A percentile compares a stretch with the other conserved stretches of the same genome.
Conservation (phyloP, 176 grass and related monocot species). For the Zoysia pacifica region DNA sequence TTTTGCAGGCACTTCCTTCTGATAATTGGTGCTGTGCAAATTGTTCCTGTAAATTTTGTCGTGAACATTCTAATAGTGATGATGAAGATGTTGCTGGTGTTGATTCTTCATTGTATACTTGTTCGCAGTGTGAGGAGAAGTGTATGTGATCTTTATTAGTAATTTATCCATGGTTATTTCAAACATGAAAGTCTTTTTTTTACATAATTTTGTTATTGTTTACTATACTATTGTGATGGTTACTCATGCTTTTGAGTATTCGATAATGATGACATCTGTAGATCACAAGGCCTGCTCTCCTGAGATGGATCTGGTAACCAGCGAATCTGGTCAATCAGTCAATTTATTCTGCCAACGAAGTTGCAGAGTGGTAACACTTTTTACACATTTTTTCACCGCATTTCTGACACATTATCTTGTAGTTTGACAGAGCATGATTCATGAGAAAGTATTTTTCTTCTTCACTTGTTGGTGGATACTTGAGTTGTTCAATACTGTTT, state of each 20-base stretch:
- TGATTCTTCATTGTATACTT: conserved; percentile 61
- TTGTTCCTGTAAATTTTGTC: conserved; percentile 92
- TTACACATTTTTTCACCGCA: conserved; percentile 11
- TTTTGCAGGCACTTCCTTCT: conserved; percentile 79
- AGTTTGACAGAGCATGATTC: conserved; percentile 31
- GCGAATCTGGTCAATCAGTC: conserved; percentile 28
- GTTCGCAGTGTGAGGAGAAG: conserved; percentile 70
- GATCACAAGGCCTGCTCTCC: conserved; percentile 72
- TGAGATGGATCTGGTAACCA: conserved; percentile 41
- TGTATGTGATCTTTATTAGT: conserved; percentile 64
- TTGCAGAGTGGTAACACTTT: conserved; percentile 72
- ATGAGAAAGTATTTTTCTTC: background rate
- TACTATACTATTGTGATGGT: conserved; percentile 22
- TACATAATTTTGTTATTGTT: conserved; percentile 14
- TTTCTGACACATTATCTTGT: conserved; percentile 21
- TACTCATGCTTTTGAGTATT: conserved; percentile 37
- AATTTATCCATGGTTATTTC: conserved; percentile 13
- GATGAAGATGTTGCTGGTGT: conserved; percentile 39
- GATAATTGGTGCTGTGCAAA: conserved; percentile 88
- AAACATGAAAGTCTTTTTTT: conserved; percentile 24
- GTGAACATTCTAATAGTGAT: conserved; percentile 49
- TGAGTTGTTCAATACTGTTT: background rate
- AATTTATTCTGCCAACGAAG: conserved; percentile 77
- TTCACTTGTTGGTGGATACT: background rate
- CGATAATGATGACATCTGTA: conserved; percentile 47